A percentile compares a stretch with the other conserved stretches of the same genome.
Conservation (phyloP, 169 alveolate genomes). For the Plasmodium malariae region DNA sequence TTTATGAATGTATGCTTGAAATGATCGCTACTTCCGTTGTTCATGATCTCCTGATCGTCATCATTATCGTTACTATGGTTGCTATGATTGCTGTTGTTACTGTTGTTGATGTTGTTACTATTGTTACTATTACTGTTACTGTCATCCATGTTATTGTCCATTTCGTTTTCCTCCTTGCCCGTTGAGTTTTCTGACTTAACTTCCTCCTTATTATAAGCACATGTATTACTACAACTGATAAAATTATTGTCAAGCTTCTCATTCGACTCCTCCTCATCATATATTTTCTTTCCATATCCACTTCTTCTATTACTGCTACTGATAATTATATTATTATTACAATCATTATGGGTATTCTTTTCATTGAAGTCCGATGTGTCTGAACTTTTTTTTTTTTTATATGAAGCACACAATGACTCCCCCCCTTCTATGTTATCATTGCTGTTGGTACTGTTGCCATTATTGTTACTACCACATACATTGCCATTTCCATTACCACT, state of each 20-base stretch:
- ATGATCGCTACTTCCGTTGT: constrained; percentile 17
- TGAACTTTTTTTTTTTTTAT: background rate
- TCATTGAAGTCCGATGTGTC: background rate
- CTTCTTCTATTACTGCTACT: background rate
- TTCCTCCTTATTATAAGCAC: constrained; percentile 29
- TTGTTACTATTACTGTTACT: too few relatives aligned
- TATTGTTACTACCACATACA: background rate
- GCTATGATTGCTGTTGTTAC: too few relatives aligned
- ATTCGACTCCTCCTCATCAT: constrained; percentile 25
- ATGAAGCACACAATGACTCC: background rate
- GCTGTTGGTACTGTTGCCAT: background rate
- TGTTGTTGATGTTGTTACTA: too few relatives aligned
- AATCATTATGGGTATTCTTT: background rate
- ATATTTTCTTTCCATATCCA: background rate
- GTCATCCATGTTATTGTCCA: constrained; percentile 12
- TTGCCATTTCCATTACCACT: background rate
- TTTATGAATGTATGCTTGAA: constrained; percentile 29
- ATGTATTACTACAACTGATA: background rate
- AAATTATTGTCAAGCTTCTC: constrained; percentile 15
- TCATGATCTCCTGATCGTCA: background rate
- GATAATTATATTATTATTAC: background rate
- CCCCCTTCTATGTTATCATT: background rate
- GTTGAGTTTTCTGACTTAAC: constrained; percentile 1
- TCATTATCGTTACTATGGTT: too few relatives aligned
- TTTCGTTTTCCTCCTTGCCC: constrained; percentile 27